These are phyloP conservation scores for Globisporangium megalacanthum DNA, from an alignment of 352 stramenopile species.

Conservation along the genomic window DNA sequence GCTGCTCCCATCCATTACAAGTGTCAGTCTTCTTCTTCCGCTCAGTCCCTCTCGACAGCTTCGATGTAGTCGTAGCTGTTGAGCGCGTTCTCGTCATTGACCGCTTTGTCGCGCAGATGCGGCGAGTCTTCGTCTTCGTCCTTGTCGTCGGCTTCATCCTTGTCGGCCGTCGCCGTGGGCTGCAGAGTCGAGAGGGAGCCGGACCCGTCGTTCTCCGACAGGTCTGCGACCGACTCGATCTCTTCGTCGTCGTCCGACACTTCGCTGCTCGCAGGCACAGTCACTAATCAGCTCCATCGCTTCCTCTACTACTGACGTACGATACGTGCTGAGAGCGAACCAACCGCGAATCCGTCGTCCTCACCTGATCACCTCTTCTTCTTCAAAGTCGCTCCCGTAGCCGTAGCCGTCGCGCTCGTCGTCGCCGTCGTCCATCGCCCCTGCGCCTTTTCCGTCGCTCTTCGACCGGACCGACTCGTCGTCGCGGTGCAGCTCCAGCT, in stretches of 20 bases:
- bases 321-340: too few relatives aligned
- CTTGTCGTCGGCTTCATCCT: not conserved
- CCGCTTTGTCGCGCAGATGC: conserved; percentile 27
- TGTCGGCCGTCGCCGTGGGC: not conserved
- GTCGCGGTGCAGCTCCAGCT: conserved; percentile 50
- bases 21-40: too few relatives aligned
- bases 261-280: conserved; percentile 2
- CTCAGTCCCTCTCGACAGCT: conserved; percentile 34
- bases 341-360: not conserved
- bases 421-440: not conserved
- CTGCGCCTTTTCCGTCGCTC: not conserved
- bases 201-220: conserved; percentile 41
- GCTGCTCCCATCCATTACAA: not conserved
- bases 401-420: conserved; percentile 53
- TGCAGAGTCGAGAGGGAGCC: conserved; percentile 9
- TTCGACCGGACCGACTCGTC: conserved; percentile 26
- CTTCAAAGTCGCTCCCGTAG: conserved; percentile 83
- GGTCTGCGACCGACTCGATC: conserved; percentile 34
- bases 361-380: conserved; percentile 75
- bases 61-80: conserved; percentile 87
- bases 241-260: conserved; percentile 13
- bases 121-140: conserved; percentile 1
- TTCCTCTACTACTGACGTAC: too few relatives aligned
- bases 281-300: not conserved
- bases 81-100: conserved; percentile 58